Evolutionary conservation across 495 filamentous ascomycete species (phyloP), one percentile per base, ranked within the genome.

Genomic region (Apodospora peruviana): DNA sequence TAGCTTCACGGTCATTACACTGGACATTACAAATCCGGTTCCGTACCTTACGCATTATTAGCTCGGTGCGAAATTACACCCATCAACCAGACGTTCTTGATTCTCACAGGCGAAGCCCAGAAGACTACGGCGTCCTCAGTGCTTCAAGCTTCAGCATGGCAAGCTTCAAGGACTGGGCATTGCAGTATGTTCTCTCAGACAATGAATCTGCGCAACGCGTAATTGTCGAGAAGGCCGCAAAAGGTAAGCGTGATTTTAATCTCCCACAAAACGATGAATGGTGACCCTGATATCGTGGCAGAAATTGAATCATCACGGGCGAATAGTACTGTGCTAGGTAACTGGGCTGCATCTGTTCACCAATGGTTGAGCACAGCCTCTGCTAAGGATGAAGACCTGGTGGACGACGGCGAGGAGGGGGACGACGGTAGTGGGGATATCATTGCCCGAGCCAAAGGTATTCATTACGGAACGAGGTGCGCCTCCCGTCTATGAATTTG

Each of bases 101-200:
- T n/a, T n/a, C n/a, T n/a, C n/a, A n/a, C n/a, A n/a, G n/a, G n/a
- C n/a, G n/a, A n/a, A n/a, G n/a, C n/a, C n/a, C n/a, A n/a, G n/a
- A n/a, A n/a, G n/a, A n/a, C n/a, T n/a, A n/a, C n/a, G n/a, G n/a
- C n/a, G n/a, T 24, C 44, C 35, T 48, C 21, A 47, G 21, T 39
- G 36, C 39, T 27, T 39, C 32, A 42, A n/a, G n/a, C n/a, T n/a
- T n/a, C 34, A 61, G 40, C 45, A 73, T 73, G 71, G 68, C 68
- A 21, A 67, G 57, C 50, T 76, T 73, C 50, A 70, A 69, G 43
- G 66, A 72, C 40, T 70, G 67, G 56, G 72, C 72, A 29, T 57
- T 74, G 45, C 58, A 72, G 47, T 76, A 73, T 57, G 72, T 76
- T 45, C 71, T 76, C 48, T 53, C 68, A 4, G 72, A 76, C 38